These are phyloP conservation scores for Bryoerythrophyllum caledonicum DNA, from an alignment of 225 moss, liverwort and hornwort genomes.

Conservation along the genomic window DNA sequence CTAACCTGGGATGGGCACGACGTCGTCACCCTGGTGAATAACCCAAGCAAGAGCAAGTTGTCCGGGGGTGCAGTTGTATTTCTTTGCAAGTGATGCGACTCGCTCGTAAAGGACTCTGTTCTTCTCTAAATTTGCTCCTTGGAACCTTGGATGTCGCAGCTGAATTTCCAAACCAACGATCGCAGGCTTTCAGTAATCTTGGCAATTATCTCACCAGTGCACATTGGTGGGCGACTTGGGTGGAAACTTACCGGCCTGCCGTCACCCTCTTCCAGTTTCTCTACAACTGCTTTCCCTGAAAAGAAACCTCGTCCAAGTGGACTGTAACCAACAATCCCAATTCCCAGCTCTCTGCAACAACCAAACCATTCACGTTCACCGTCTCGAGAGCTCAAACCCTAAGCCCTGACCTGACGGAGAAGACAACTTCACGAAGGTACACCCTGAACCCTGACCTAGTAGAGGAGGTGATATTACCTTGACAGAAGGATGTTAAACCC, in stretches of 20 bases:
- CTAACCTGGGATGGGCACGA: conserved; percentile 41
- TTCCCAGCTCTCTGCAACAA: conserved; percentile 39
- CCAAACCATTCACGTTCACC: conserved; percentile 9
- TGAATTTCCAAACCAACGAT: not conserved
- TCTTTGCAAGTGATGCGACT: conserved; percentile 33
- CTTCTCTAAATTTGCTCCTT: conserved; percentile 33
- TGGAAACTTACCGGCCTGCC: conserved; percentile 25
- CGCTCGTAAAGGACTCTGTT: conserved; percentile 35
- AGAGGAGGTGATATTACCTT: no score
- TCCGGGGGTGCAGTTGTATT: conserved; percentile 30
- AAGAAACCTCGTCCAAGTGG: conserved; percentile 48
- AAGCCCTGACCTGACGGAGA: not conserved
- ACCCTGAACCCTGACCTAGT: no score
- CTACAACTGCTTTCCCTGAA: conserved; percentile 35
- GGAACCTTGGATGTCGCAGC: conserved; percentile 35
- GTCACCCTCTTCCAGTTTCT: conserved; percentile 30
- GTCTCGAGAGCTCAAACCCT: not conserved
- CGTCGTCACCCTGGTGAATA: conserved; percentile 34
- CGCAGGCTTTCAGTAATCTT: not conserved
- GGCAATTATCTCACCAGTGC: not conserved
- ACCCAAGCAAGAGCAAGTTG: conserved; percentile 45
- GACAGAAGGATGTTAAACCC: not conserved
- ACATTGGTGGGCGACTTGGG: not conserved
- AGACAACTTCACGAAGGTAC: conserved; percentile 22
- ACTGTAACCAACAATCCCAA: conserved; percentile 37